These are phyloP conservation scores for Pisolithus tinctorius DNA, from an alignment of 768 basidiomycete species.

Conservation along the genomic window DNA sequence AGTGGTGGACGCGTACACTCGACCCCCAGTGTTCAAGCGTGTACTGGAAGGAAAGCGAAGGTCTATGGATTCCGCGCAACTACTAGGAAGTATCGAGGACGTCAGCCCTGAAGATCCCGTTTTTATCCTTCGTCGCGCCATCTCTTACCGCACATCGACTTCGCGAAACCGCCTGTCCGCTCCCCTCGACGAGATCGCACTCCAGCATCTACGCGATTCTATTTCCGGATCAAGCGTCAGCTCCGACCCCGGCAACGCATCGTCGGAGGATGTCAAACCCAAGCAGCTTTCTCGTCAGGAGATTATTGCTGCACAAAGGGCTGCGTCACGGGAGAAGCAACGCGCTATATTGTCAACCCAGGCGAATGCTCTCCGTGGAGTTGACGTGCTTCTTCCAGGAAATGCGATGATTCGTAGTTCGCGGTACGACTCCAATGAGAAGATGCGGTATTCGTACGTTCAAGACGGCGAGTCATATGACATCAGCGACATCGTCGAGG, in stretches of 20 bases:
- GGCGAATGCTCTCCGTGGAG: conserved; percentile 76
- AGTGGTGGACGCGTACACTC: conserved; percentile 75
- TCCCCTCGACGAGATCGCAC: conserved; percentile 77
- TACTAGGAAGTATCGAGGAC: conserved; percentile 69
- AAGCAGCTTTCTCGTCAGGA: conserved; percentile 64
- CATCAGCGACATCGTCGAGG: conserved; percentile 88
- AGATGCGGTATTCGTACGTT: conserved; percentile 90
- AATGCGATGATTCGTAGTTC: conserved; percentile 83
- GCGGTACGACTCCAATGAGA: conserved; percentile 60
- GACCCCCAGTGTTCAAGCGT: conserved; percentile 65
- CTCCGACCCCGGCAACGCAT: conserved; percentile 33
- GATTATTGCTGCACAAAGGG: conserved; percentile 90
- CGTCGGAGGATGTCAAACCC: conserved; percentile 32
- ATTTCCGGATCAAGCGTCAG: conserved; percentile 48
- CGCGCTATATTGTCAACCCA: conserved; percentile 81
- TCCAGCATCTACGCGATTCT: conserved; percentile 66
- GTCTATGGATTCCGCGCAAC: conserved; percentile 73
- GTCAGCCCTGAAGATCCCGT: conserved; percentile 77
- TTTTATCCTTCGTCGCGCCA: conserved; percentile 83
- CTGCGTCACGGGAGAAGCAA: conserved; percentile 78
- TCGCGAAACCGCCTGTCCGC: conserved; percentile 67
- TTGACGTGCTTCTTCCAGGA: conserved; percentile 83
- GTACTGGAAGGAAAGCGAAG: conserved; percentile 67
- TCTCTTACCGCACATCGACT: conserved; percentile 63
- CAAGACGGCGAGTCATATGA: conserved; percentile 90